Evolutionary conservation across 176 grass and related monocot genomes (phyloP).

Genomic region (Oryza glumipatula): DNA sequence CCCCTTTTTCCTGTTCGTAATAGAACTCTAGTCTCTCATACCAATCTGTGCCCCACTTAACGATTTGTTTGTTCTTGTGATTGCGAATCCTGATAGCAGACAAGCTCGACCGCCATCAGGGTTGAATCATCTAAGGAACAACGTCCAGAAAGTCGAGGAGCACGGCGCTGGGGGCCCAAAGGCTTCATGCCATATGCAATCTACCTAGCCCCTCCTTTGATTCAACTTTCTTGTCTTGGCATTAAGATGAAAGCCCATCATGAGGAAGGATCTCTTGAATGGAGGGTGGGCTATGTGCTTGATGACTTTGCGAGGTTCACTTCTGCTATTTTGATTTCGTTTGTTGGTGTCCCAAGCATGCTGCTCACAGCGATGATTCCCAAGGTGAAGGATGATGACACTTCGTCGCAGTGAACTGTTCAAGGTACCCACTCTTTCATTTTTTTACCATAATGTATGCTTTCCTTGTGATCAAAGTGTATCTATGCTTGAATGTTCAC

Average conservation of each 20-base stretch:
- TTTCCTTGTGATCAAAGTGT: neutral
- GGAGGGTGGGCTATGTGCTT: neutral
- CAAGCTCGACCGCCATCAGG: too few relatives aligned
- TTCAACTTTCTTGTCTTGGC: neutral
- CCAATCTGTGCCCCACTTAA: too few relatives aligned
- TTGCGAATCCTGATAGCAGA: too few relatives aligned
- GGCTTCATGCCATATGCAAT: neutral
- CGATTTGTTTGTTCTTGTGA: too few relatives aligned
- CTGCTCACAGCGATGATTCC: neutral
- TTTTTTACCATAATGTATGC: neutral
- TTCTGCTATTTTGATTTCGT: neutral
- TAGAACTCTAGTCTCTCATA: too few relatives aligned
- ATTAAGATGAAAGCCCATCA: neutral
- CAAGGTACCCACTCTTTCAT: neutral
- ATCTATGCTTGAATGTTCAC: neutral
- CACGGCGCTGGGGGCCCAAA: neutral
- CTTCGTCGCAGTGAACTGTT: neutral
- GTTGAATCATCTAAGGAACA: too few relatives aligned
- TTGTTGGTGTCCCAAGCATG: neutral
- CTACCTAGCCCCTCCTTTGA: neutral
- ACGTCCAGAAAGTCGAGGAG: neutral
- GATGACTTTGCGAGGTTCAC: neutral
- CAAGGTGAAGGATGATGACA: conserved; percentile 6
- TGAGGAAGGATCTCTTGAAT: neutral
- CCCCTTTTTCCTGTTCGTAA: too few relatives aligned